Percentiles rank a stretch among this genome's conserved stretches.
Evolutionary conservation across 352 stramenopile genomes (phyloP).

Genomic region (Phytophthora pluvialis): DNA sequence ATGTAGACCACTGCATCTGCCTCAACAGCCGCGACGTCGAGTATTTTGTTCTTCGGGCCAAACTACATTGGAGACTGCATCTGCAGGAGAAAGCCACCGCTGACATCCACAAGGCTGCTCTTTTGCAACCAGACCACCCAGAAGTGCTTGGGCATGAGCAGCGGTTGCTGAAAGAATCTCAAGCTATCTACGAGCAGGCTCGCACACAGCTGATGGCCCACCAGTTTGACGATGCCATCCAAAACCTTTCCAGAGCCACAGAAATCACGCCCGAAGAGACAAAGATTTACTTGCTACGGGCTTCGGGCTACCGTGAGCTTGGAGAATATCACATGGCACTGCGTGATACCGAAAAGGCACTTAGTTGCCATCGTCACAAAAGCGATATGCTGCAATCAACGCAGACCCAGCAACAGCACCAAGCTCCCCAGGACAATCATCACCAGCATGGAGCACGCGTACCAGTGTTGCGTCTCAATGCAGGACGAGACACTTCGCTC

Average conservation of each 20-base stretch:
- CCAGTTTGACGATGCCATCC: slow-evolving; percentile 63
- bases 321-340: slow-evolving; percentile 65
- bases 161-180: slow-evolving; percentile 66
- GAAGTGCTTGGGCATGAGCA: slow-evolving; percentile 80
- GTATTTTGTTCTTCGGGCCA: slow-evolving; percentile 84
- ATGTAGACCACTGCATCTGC: slow-evolving; percentile 84
- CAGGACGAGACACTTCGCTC: slow-evolving; percentile 44
- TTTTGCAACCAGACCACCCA: slow-evolving; percentile 63
- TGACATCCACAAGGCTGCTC: slow-evolving; percentile 68
- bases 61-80: slow-evolving; percentile 81
- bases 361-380: slow-evolving; percentile 53
- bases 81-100: slow-evolving; percentile 76
- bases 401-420: slow-evolving; percentile 19
- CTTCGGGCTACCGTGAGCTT: slow-evolving; percentile 68
- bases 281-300: slow-evolving; percentile 72
- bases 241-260: slow-evolving; percentile 66
- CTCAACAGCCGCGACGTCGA: slow-evolving; percentile 79
- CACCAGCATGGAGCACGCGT: slow-evolving; percentile 11
- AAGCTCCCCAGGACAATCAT: slow-evolving; percentile 16
- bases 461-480: slow-evolving; percentile 17
- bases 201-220: slow-evolving; percentile 57
- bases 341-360: slow-evolving; percentile 64
- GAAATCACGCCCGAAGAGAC: slow-evolving; percentile 75
- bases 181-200: slow-evolving; percentile 75
- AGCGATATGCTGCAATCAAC: slow-evolving; percentile 17